phyloP scores from a whole-genome alignment of 192 early-diverging fungal species.

The Pilaira anomala region DNA sequence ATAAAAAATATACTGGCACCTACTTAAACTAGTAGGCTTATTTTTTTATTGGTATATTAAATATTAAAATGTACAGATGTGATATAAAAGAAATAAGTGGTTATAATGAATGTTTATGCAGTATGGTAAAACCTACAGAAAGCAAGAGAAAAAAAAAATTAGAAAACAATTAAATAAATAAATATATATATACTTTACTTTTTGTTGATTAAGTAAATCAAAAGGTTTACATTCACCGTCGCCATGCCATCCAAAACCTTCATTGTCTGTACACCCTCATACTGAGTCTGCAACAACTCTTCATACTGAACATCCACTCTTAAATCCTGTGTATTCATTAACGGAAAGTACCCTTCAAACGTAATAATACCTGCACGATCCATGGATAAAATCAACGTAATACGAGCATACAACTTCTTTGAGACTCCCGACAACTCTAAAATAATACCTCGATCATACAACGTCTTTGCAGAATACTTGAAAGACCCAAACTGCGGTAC shows the following conservation, averaged over 20 bases:
- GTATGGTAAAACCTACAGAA: no score
- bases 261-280: slow-evolving; percentile 89
- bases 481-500: slow-evolving; percentile 96
- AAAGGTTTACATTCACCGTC: slow-evolving; percentile 94
- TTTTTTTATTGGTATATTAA: no score
- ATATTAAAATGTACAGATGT: no score
- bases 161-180: no score
- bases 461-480: slow-evolving; percentile 94
- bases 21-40: no score
- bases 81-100: no score
- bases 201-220: slow-evolving; percentile 96
- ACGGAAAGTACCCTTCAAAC: slow-evolving; percentile 78
- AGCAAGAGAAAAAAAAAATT: no score
- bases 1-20: no score
- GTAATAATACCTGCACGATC: slow-evolving; percentile 88
- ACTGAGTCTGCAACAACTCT: slow-evolving; percentile 91
- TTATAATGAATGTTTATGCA: no score
- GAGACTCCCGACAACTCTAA: slow-evolving; percentile 78
- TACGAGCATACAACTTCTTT: slow-evolving; percentile 83
- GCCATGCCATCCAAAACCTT: slow-evolving; percentile 87
- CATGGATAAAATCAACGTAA: slow-evolving; percentile 89
- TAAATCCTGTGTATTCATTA: slow-evolving; percentile 61
- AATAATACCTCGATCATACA: slow-evolving; percentile 92
- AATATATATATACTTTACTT: slow-evolving; percentile 59
- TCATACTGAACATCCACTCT: slow-evolving; percentile 85